Percentiles rank a stretch among this genome's conserved stretches.
These are phyloP conservation scores for Adansonia madagascariensis DNA, from an alignment of 441 rosid genomes.

Conservation along the genomic window DNA sequence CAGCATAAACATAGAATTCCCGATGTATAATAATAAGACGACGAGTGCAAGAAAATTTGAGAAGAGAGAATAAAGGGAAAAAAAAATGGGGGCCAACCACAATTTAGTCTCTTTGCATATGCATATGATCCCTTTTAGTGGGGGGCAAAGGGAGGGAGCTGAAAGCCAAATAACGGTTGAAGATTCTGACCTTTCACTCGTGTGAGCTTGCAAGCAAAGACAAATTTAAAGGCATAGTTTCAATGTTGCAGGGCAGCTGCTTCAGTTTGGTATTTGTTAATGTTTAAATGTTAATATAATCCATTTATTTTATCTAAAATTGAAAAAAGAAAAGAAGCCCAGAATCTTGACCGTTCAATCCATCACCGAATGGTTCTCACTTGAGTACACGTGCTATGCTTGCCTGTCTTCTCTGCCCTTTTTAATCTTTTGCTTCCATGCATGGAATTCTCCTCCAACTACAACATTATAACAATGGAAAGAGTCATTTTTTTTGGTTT, in stretches of 20 bases:
- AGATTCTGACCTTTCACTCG: constrained; percentile 42
- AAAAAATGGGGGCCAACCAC: not conserved
- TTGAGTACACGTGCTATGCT: constrained; percentile 50
- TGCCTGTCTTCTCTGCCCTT: constrained; percentile 47
- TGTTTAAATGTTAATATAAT: too few species aligned
- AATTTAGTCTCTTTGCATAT: constrained; percentile 5
- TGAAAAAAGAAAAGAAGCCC: too few species aligned
- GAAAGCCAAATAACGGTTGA: constrained; percentile 36
- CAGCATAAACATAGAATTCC: not conserved
- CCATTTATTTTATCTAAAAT: not conserved
- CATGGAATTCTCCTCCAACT: constrained; percentile 84
- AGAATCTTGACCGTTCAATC: constrained; percentile 48
- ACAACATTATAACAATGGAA: constrained; percentile 47
- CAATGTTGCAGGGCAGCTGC: constrained; percentile 28
- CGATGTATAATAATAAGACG: not conserved
- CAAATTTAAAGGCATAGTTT: constrained; percentile 40
- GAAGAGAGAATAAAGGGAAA: not conserved
- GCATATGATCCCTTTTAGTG: constrained; percentile 1
- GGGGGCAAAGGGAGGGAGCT: constrained; percentile 15
- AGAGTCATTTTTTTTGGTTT: constrained; percentile 44
- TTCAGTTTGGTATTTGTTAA: too few species aligned
- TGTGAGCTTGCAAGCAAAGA: constrained; percentile 34
- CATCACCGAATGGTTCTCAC: constrained; percentile 39
- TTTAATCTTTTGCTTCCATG: constrained; percentile 65
- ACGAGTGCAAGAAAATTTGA: not conserved